phyloP scores from a whole-genome alignment of 2,329 filamentous ascomycete species.

The Phaeosphaeria sp. region DNA sequence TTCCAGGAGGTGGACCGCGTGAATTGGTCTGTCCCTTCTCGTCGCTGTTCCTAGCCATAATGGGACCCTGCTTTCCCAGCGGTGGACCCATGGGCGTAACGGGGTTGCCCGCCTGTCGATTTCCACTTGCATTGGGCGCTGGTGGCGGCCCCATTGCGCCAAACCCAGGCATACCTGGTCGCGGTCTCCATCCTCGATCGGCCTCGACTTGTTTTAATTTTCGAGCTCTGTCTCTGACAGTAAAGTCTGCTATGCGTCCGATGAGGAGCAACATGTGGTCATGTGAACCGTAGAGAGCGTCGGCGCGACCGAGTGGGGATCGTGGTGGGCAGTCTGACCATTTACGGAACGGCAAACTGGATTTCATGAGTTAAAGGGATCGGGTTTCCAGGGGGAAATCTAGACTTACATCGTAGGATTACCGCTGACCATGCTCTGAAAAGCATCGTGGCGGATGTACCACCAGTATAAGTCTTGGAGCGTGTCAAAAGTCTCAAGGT shows the following conservation, averaged over 20 bases:
- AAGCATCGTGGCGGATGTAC: constrained; percentile 93
- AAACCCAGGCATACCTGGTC: constrained; percentile 54
- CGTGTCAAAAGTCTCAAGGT: constrained; percentile 81
- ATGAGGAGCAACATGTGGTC: constrained; percentile 87
- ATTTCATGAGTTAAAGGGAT: constrained; percentile 26
- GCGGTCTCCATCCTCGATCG: constrained; percentile 63
- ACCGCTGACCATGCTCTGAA: constrained; percentile 87
- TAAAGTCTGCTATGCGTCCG: constrained; percentile 79
- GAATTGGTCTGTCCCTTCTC: constrained; percentile 2
- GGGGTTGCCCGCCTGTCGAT: constrained; percentile 25
- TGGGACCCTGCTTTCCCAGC: constrained; percentile 23
- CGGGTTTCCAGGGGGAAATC: not conserved
- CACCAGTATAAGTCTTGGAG: constrained; percentile 92
- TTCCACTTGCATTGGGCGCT: constrained; percentile 6
- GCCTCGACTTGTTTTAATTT: constrained; percentile 74
- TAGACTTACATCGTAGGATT: constrained; percentile 79
- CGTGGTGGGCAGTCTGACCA: constrained; percentile 91
- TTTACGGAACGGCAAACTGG: constrained; percentile 76
- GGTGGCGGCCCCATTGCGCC: constrained; percentile 48
- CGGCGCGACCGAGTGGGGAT: constrained; percentile 76
- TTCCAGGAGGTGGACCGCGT: constrained; percentile 27
- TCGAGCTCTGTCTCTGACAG: constrained; percentile 75
- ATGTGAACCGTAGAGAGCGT: constrained; percentile 85
- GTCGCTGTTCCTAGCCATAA: not conserved
- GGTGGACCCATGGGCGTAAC: constrained; percentile 33